phyloP scores from a whole-genome alignment of 2,329 filamentous ascomycete species.

The Phialemoniopsis sp. region DNA sequence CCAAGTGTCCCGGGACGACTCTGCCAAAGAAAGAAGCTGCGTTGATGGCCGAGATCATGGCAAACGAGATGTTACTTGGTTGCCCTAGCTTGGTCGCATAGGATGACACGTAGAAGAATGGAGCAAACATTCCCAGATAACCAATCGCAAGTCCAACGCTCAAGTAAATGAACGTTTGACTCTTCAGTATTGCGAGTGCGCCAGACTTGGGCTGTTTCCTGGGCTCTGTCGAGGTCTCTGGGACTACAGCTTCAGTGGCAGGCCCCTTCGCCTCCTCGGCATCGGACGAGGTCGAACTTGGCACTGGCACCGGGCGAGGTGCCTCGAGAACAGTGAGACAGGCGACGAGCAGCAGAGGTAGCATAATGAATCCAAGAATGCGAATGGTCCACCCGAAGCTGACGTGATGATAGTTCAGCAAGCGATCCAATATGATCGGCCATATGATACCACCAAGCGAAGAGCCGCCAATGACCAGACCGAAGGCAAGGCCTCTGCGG shows the following conservation, averaged over 20 bases:
- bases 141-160: constrained; percentile 25
- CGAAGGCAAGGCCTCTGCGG: constrained; percentile 40
- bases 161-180: constrained; percentile 15
- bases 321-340: constrained; percentile 25
- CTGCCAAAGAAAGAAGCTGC: constrained; percentile 29
- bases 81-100: constrained; percentile 13
- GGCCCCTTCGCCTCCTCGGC: constrained; percentile 21
- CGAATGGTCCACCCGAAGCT: constrained; percentile 36
- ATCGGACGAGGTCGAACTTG: constrained; percentile 49
- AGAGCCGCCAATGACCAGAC: constrained; percentile 41
- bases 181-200: constrained; percentile 19
- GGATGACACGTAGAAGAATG: constrained; percentile 24
- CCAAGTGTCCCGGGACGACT: constrained; percentile 26
- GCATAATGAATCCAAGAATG: constrained; percentile 27
- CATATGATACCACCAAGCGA: constrained; percentile 49
- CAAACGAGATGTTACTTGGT: constrained; percentile 24
- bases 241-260: constrained; percentile 47
- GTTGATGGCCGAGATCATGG: constrained; percentile 30
- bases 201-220: constrained; percentile 36
- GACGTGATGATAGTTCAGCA: constrained; percentile 33
- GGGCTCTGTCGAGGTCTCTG: constrained; percentile 40
- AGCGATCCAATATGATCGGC: constrained; percentile 51
- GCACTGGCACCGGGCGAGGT: constrained; percentile 34
- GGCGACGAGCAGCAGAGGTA: constrained; percentile 21
- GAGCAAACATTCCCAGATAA: constrained; percentile 31